phyloP scores from a whole-genome alignment of 331 rosid species.

The Phaseolus coccineus region DNA sequence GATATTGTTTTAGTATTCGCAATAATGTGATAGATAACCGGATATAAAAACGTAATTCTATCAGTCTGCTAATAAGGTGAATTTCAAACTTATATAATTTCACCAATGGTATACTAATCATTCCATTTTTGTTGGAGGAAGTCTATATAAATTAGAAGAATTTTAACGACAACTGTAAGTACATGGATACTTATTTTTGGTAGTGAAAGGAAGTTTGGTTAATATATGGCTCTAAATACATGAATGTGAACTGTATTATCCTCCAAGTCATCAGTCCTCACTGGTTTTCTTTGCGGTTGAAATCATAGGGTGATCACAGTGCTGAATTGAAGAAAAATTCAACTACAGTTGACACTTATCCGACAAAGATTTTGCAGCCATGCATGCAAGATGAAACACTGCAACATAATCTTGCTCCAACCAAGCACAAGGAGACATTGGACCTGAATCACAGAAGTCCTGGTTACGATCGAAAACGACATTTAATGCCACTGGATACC shows the following conservation, averaged over 20 bases:
- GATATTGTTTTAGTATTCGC: too few relatives aligned
- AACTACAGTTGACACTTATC: constrained; percentile 24
- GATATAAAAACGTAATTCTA: too few relatives aligned
- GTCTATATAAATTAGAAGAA: not conserved
- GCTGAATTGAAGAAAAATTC: constrained; percentile 32
- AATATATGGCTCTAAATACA: constrained; percentile 22
- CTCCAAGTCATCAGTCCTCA: constrained; percentile 13
- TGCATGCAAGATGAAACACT: constrained; percentile 38
- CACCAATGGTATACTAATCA: not conserved
- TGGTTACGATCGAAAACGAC: constrained; percentile 34
- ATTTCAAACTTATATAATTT: not conserved
- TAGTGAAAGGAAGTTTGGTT: not conserved
- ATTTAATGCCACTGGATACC: constrained; percentile 10
- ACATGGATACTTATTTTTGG: not conserved
- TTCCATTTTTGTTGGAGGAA: not conserved
- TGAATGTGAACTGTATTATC: constrained; percentile 2
- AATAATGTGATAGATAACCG: too few relatives aligned
- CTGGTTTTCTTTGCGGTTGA: constrained; percentile 35
- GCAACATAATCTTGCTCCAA: constrained; percentile 39
- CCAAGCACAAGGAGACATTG: constrained; percentile 35
- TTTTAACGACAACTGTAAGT: not conserved
- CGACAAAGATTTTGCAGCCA: constrained; percentile 40
- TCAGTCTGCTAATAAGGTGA: not conserved
- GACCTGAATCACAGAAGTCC: constrained; percentile 38
- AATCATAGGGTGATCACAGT: constrained; percentile 48